These are phyloP conservation scores for Furcasterigmium furcatum DNA, from an alignment of 2,329 filamentous ascomycete species.

Conservation along the genomic window DNA sequence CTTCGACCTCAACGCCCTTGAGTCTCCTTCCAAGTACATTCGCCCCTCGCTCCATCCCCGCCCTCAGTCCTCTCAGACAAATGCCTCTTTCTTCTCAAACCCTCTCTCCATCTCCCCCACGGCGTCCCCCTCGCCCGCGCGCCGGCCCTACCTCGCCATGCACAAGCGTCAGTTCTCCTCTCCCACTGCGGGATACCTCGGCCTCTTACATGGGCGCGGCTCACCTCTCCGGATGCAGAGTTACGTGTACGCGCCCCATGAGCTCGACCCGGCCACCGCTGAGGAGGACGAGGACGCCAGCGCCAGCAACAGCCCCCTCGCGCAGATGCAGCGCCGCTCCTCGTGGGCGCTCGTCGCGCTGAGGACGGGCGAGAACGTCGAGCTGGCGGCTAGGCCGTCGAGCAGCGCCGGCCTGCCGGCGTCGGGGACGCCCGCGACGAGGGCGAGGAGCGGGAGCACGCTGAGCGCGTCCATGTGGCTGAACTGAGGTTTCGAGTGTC, in stretches of 20 bases:
- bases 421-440: background rate
- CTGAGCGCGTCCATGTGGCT: constrained; percentile 1
- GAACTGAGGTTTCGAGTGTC: background rate
- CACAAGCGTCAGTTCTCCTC: constrained; percentile 14
- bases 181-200: constrained; percentile 15
- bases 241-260: background rate
- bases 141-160: background rate
- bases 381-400: background rate
- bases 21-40: background rate
- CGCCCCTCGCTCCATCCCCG: background rate
- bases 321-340: background rate
- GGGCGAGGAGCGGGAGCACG: background rate
- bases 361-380: background rate
- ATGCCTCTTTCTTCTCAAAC: background rate
- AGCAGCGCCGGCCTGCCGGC: background rate
- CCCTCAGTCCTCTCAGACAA: background rate
- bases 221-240: constrained; percentile 2
- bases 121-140: background rate
- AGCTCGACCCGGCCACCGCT: background rate
- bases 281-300: background rate
- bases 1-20: background rate
- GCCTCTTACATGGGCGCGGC: constrained; percentile 8
- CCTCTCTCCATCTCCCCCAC: background rate
- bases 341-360: background rate
- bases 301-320: background rate